Evolutionary conservation across 371 early-diverging fungal species (phyloP).

Genomic region (Saksenaea oblongispora): DNA sequence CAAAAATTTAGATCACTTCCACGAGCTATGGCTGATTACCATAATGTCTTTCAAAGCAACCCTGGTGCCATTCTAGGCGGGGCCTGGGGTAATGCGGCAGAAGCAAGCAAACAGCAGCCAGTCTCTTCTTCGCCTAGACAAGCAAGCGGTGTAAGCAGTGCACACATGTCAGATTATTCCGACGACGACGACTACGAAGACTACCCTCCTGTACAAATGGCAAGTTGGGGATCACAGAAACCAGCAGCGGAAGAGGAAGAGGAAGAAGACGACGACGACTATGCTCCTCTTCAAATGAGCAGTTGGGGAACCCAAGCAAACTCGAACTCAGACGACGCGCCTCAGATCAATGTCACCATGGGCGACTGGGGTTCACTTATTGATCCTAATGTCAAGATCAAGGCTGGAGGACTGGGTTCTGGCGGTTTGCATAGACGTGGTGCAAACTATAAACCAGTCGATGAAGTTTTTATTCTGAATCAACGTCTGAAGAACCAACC

Average conservation of each 20-base stretch:
- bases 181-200: slow-evolving; percentile 20
- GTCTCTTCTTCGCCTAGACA: neutral
- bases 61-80: slow-evolving; percentile 3
- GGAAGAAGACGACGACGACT: slow-evolving; percentile 11
- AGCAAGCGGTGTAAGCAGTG: slow-evolving; percentile 1
- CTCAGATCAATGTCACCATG: slow-evolving; percentile 26
- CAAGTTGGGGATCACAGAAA: slow-evolving; percentile 18
- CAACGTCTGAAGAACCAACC: slow-evolving; percentile 33
- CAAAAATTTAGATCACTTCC: neutral
- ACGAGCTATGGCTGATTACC: slow-evolving; percentile 2
- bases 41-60: slow-evolving; percentile 2
- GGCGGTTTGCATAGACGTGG: slow-evolving; percentile 52
- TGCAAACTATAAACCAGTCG: slow-evolving; percentile 46
- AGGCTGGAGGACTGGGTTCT: slow-evolving; percentile 39
- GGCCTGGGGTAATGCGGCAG: slow-evolving; percentile 2
- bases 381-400: slow-evolving; percentile 42
- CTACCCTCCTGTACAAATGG: slow-evolving; percentile 16
- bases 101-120: neutral
- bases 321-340: slow-evolving; percentile 15
- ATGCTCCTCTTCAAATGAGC: slow-evolving; percentile 14
- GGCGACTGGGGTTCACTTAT: slow-evolving; percentile 41
- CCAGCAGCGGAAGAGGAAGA: neutral
- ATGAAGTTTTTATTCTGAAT: slow-evolving; percentile 40
- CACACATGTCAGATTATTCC: slow-evolving; percentile 7
- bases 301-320: slow-evolving; percentile 13